Conservation (phyloP, 2,329 filamentous ascomycete species). For the Aplosporella prunicola region DNA sequence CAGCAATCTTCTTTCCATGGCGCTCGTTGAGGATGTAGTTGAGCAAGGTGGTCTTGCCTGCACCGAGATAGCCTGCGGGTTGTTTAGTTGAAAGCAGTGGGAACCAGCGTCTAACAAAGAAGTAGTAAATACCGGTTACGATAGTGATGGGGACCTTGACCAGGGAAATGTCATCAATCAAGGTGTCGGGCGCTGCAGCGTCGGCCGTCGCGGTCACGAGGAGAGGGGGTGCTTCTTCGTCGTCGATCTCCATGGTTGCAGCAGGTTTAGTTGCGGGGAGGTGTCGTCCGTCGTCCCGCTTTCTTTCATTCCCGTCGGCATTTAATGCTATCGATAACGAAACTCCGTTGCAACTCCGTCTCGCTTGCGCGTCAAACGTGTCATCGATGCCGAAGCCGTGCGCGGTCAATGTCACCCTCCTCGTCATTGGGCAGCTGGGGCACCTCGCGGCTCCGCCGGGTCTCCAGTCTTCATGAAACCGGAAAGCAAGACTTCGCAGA, state of each 20-base stretch:
- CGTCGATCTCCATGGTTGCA: constrained; percentile 45
- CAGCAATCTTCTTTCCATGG: constrained; percentile 95
- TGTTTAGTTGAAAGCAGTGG: neutral
- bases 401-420: no score
- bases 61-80: constrained; percentile 75
- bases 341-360: neutral
- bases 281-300: no score
- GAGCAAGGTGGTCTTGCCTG: constrained; percentile 87
- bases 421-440: no score
- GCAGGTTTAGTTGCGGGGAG: no score
- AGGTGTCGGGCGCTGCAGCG: constrained; percentile 18
- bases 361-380: neutral
- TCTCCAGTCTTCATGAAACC: no score
- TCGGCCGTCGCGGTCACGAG: constrained; percentile 42
- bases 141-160: constrained; percentile 76
- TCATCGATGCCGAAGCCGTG: no score
- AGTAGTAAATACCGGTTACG: constrained; percentile 68
- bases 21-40: constrained; percentile 94
- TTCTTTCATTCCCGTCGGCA: neutral
- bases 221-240: constrained; percentile 48
- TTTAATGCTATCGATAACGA: neutral
- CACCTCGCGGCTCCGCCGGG: no score
- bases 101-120: no score
- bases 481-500: no score
- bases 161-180: constrained; percentile 40